phyloP scores from a whole-genome alignment of 306 rosid genomes.

The Prunus persica region Prunus_persica_NCBIv2 NC_034009.1:9116501-9117000 shows the following conservation, averaged over 20 bases:
- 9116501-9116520: slow-evolving; percentile 2
- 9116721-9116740: not conserved
- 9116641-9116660: not conserved
- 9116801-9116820: not conserved
- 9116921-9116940: too few relatives aligned
- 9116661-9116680: not conserved
- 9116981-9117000: too few relatives aligned
- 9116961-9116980: too few relatives aligned
- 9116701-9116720: not conserved
- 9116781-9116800: too few relatives aligned
- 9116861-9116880: not conserved
- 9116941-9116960: too few relatives aligned
- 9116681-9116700: not conserved
- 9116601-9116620: not conserved
- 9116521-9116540: not conserved
- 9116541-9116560: not conserved
- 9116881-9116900: too few relatives aligned
- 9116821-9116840: not conserved
- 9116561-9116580: slow-evolving; percentile 13
- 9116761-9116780: not conserved
- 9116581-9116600: not conserved
- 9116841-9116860: not conserved
- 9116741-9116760: not conserved
- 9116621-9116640: not conserved
- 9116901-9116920: too few relatives aligned